Evolutionary conservation across 2,329 filamentous ascomycete genomes (phyloP).

Genomic region (Hyphodiscus sp.): DNA sequence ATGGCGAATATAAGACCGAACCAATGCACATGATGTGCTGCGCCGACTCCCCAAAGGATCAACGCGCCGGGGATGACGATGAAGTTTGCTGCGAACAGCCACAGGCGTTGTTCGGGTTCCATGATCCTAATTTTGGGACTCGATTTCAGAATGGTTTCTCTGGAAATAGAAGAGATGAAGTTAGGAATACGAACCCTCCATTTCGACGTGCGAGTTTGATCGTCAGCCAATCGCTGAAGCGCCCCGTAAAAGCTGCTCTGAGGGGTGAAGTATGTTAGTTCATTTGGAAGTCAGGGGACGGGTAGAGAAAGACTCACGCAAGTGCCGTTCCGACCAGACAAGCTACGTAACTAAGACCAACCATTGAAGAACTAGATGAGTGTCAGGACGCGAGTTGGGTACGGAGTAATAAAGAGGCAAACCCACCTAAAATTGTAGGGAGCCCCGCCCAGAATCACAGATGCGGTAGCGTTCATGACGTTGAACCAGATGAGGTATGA

Average conservation of each 20-base stretch:
- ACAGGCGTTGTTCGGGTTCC: slow-evolving; percentile 28
- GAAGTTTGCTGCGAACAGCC: slow-evolving; percentile 29
- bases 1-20: slow-evolving; percentile 39
- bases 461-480: slow-evolving; percentile 18
- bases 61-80: slow-evolving; percentile 37
- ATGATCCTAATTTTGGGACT: background rate
- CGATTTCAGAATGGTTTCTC: too few relatives aligned
- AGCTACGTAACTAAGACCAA: slow-evolving; percentile 25
- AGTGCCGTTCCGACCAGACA: slow-evolving; percentile 16
- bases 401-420: background rate
- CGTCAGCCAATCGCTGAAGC: slow-evolving; percentile 23
- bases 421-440: slow-evolving; percentile 28
- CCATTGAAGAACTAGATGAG: slow-evolving; percentile 13
- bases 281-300: slow-evolving; percentile 3
- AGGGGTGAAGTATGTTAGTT: slow-evolving; percentile 5
- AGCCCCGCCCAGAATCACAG: slow-evolving; percentile 22
- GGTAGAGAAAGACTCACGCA: background rate
- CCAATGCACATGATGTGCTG: slow-evolving; percentile 36
- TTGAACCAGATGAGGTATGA: background rate
- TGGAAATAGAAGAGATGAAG: too few relatives aligned
- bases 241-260: slow-evolving; percentile 5
- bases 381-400: background rate
- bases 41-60: slow-evolving; percentile 44
- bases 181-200: background rate
- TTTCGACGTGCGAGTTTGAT: slow-evolving; percentile 31